Evolutionary conservation across 2,329 filamentous ascomycete species (phyloP).

Genomic region (Nothophaeocryptopus gaeumannii): DNA sequence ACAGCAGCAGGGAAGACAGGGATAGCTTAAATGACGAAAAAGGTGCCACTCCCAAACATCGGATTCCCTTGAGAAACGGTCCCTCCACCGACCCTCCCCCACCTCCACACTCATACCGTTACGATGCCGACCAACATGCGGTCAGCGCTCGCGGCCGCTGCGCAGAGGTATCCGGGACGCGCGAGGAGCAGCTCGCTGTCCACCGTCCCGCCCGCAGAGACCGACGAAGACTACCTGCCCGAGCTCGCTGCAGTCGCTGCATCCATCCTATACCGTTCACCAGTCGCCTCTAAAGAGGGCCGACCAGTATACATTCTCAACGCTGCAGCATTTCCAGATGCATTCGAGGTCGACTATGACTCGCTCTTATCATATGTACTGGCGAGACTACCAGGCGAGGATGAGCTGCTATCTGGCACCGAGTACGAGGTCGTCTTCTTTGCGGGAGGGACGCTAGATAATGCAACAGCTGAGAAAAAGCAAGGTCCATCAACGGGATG

Average conservation of each 20-base stretch:
- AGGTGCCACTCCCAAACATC: neutral
- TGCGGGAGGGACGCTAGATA: slow-evolving; percentile 51
- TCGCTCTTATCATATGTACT: slow-evolving; percentile 55
- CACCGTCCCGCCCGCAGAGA: slow-evolving; percentile 46
- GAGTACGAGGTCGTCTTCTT: slow-evolving; percentile 59
- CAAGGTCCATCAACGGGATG: slow-evolving; percentile 53
- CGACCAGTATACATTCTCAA: slow-evolving; percentile 55
- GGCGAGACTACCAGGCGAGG: slow-evolving; percentile 53
- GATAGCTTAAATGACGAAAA: slow-evolving; percentile 4
- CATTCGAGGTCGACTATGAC: slow-evolving; percentile 54
- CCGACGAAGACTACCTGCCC: slow-evolving; percentile 48
- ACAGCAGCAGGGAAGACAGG: slow-evolving; percentile 8
- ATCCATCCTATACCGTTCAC: slow-evolving; percentile 55
- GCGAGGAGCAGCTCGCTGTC: slow-evolving; percentile 44
- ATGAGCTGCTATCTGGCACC: slow-evolving; percentile 52
- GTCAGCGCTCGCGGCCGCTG: slow-evolving; percentile 31
- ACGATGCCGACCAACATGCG: slow-evolving; percentile 25
- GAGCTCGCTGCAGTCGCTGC: slow-evolving; percentile 50
- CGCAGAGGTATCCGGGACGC: slow-evolving; percentile 25
- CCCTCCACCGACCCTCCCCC: neutral
- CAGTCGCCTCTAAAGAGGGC: slow-evolving; percentile 48
- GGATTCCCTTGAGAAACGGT: too few species aligned
- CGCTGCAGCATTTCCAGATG: slow-evolving; percentile 56
- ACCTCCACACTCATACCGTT: neutral
- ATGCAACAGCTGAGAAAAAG: slow-evolving; percentile 45